Conservation (phyloP, 768 basidiomycete species). For the Amanita pallidorosea region DNA sequence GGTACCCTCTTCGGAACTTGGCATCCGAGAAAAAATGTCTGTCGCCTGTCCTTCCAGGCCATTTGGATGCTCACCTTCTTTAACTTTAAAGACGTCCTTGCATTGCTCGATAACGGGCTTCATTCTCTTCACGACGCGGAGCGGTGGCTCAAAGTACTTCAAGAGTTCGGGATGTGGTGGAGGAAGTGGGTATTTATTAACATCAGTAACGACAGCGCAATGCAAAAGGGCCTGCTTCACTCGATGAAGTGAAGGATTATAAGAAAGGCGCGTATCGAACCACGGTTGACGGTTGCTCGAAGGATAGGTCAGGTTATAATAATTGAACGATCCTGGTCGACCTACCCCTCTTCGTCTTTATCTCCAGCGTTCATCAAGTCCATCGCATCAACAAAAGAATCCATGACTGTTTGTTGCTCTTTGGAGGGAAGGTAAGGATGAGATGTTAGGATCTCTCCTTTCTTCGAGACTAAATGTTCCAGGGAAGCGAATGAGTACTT, state of each 20-base stretch:
- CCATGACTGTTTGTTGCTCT: constrained; percentile 75
- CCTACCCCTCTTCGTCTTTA: constrained; percentile 66
- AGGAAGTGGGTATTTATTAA: constrained; percentile 65
- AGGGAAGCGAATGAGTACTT: constrained; percentile 82
- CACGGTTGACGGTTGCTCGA: constrained; percentile 52
- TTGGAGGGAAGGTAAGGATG: constrained; percentile 81
- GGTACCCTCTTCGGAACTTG: constrained; percentile 55
- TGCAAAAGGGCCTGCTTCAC: constrained; percentile 92
- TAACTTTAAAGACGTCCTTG: constrained; percentile 62
- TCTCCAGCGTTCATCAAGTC: constrained; percentile 73
- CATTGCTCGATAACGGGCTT: constrained; percentile 46
- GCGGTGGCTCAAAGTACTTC: constrained; percentile 79
- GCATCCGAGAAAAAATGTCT: not conserved
- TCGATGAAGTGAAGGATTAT: constrained; percentile 85
- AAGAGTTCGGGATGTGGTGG: constrained; percentile 79
- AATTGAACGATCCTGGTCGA: not conserved
- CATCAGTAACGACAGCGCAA: constrained; percentile 64
- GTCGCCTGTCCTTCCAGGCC: not conserved
- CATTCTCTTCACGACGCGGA: constrained; percentile 51
- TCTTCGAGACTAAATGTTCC: constrained; percentile 58
- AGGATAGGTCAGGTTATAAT: not conserved
- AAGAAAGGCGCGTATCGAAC: constrained; percentile 71
- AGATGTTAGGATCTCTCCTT: constrained; percentile 58
- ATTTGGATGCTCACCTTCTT: constrained; percentile 42
- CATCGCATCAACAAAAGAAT: constrained; percentile 79